Base-by-base conservation (phyloP, 306 rosid genomes). In the Sechiopsis laciniata region DNA sequence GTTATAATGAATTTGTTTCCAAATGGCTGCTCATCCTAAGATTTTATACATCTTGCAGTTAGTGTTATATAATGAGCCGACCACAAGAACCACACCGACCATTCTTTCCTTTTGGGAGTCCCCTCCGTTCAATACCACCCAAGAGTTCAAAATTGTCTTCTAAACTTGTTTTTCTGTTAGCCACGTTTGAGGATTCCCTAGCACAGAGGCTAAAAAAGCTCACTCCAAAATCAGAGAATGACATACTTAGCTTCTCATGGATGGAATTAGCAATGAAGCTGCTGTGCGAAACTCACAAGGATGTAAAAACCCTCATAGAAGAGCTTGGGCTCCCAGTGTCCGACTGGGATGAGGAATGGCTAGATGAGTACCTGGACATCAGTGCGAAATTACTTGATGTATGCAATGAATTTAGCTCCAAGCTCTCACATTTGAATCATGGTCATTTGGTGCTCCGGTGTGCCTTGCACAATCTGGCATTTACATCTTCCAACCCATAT, bases 281-380 rank as follows among this genome's bases (percentile, higher is more conserved):
- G 5, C 88, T 92, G 55, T 82, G 83, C 55, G 89, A 86, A 73
- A 81, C 88, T 13, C 88, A 85, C 55, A 86, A 76, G 32, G 90
- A 89, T 72, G 80, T 89, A 13, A 80, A 76, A 69, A 65, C 63
- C n/a, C 83, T 92, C 16, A 79, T 89, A 59, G 55, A 80, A 57
- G 86, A 80, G 21, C 91, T 92, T 53, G 91, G 86, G 51, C 85
- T 88, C n/a, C 92, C 97, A 0, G 84, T 85, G 20, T 78, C 78
- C 67, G 83, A 80, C 48, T 92, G 97, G 97, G 92, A 88, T 61
- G 95, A 89, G 83, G 84, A 90, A 72, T 92, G 97, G 97, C 76
- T 87, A 79, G 95, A 92, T 56, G 87, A 84, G 51, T 92, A 92
- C 85, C 77, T 92, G 77, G 96, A 88, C 80, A 74, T 89, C 78